Base-by-base conservation (phyloP, 306 rosid genomes). In the Cotoneaster glaucophyllus region DNA sequence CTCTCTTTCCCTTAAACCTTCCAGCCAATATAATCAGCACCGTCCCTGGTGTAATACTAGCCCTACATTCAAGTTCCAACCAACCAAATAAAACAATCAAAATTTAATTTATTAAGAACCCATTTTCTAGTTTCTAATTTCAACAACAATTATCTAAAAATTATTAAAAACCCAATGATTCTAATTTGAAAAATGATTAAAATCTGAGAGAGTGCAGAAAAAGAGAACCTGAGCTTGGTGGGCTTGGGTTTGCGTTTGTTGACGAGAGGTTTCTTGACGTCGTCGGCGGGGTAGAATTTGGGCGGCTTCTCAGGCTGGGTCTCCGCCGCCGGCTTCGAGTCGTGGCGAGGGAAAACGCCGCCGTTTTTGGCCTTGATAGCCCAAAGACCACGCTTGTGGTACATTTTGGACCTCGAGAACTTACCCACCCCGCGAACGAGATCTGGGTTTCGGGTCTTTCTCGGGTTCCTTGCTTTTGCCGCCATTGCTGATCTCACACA, bases 1-100 rank as follows among this genome's bases (percentile, higher is more conserved):
- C 84, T 67, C 84, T 71, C 71, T 79, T 83, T 26, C 86, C 86
- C 73, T 75, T 79, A 21, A 83, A 83, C 75, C 81, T 76, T 64
- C 86, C 86, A 19, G 84, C 81, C 54, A 79, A 58, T 8, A 83
- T n/a, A 22, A 83, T 75, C 79, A 79, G 80, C 75, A 83, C 81
- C 53, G 86, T 75, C 53, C 86, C 86, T 0, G 86, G 81, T 1
- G 81, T 79, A 67, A 79, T 67, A 59, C 77, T 76, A 17, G 73
- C 69, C 71, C 84, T 82, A 6, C 34, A 4, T 82, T 70, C 41
- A 37, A 37, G 41, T 37, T 37, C 9, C 28, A 48, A 48, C 21
- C 54, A 48, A 48, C 21, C 8, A 17, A 48, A 48, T 48, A 5
- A 48, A 48, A 15, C 12, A 12, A 44, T 0, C 14, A 45, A 4